Conservation (phyloP, 1,284 basidiomycete species). For the Melanopsichium pennsylvanicum region DNA sequence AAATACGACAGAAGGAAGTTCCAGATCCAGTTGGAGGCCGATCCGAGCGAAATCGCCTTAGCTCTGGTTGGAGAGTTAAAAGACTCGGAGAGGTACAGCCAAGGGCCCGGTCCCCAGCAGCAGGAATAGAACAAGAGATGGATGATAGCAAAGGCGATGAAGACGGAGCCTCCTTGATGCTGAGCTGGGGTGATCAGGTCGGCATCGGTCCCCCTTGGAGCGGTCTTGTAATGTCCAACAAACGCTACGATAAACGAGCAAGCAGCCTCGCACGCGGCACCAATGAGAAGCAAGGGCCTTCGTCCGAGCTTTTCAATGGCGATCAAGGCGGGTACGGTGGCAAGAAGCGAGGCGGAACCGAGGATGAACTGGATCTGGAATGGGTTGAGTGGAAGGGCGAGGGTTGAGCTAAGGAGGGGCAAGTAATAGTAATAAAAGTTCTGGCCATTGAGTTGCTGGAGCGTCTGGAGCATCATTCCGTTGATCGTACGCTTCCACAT, state of each 20-base stretch:
- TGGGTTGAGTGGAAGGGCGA: slow-evolving; percentile 74
- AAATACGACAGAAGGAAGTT: slow-evolving; percentile 80
- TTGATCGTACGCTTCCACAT: slow-evolving; percentile 78
- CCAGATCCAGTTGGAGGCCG: slow-evolving; percentile 73
- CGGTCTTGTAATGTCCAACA: slow-evolving; percentile 68
- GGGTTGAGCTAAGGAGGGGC: slow-evolving; percentile 81
- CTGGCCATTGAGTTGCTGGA: slow-evolving; percentile 75
- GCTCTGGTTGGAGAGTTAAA: slow-evolving; percentile 75
- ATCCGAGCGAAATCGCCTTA: slow-evolving; percentile 78
- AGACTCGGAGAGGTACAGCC: slow-evolving; percentile 72
- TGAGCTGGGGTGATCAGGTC: slow-evolving; percentile 58
- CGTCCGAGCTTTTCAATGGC: slow-evolving; percentile 67
- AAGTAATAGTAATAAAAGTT: slow-evolving; percentile 81
- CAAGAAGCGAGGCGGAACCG: slow-evolving; percentile 65
- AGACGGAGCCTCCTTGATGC: slow-evolving; percentile 71
- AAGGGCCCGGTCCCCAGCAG: slow-evolving; percentile 78
- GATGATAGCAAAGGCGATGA: slow-evolving; percentile 79
- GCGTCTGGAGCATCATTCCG: slow-evolving; percentile 74
- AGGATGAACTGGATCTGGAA: slow-evolving; percentile 70
- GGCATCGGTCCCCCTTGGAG: slow-evolving; percentile 70
- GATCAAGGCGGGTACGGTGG: slow-evolving; percentile 52
- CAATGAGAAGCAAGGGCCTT: slow-evolving; percentile 67
- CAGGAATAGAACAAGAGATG: slow-evolving; percentile 77
- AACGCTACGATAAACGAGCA: slow-evolving; percentile 69
- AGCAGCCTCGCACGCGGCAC: slow-evolving; percentile 65